These are phyloP conservation scores for Epithele typhae DNA, from an alignment of 768 basidiomycete genomes.

Conservation along the genomic window DNA sequence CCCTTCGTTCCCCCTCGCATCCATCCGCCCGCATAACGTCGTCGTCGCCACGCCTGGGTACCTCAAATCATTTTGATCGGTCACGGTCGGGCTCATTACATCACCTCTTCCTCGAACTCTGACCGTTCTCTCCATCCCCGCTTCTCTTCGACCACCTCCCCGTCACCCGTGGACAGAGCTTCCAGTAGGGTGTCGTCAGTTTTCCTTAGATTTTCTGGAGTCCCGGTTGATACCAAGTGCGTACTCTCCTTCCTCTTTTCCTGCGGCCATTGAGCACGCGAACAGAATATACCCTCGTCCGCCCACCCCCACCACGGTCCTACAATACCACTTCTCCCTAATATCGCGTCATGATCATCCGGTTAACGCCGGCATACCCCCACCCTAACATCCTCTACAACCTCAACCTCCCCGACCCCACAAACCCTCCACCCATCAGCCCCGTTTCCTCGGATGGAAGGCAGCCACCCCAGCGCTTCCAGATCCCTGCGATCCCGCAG, in stretches of 20 bases:
- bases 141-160: too few species aligned
- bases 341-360: conserved; percentile 47
- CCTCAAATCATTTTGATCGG: too few species aligned
- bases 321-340: conserved; percentile 6
- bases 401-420: conserved; percentile 42
- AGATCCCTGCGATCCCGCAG: not conserved
- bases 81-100: too few species aligned
- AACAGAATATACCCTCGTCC: conserved; percentile 9
- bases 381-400: conserved; percentile 57
- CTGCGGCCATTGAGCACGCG: not conserved
- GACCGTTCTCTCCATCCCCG: too few species aligned
- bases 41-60: too few species aligned
- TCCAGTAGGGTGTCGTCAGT: not conserved
- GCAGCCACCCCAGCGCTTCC: too few species aligned
- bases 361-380: conserved; percentile 40
- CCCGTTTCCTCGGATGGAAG: conserved; percentile 6
- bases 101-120: too few species aligned
- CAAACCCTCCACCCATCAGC: conserved; percentile 3
- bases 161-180: too few species aligned
- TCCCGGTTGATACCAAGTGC: conserved; percentile 4
- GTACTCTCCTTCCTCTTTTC: not conserved
- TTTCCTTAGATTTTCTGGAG: not conserved
- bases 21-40: too few species aligned
- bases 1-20: too few species aligned
- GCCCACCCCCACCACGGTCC: conserved; percentile 1